Evolutionary conservation across 345 rosid genomes (phyloP), one percentile per base, ranked within the genome.

Genomic region (Noccaea caerulescens): DNA sequence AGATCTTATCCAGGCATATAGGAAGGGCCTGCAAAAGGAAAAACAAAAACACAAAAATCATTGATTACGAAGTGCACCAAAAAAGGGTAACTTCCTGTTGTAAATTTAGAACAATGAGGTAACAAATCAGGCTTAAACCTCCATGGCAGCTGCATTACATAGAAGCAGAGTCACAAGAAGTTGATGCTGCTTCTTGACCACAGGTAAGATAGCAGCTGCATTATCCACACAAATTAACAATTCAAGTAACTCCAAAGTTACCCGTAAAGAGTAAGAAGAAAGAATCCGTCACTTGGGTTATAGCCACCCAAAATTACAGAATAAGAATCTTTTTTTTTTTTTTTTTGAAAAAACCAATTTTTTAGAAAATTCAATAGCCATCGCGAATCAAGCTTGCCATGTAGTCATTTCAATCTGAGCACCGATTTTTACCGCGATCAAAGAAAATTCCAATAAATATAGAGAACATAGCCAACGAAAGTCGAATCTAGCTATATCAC

Each of bases 61-160:
- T 10, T 30, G 10, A 30, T 20, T 33, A 33, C 49, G 14, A 51
- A 18, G 8, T 25, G 37, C 54, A 58, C 3, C 30, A 27, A 68
- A 30, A 55, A 10, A 6, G 8, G 41, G 63, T 10, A 72, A 41
- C 32, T 47, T 18, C 12, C 25, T 5, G 25, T 32, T 8, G 33
- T 25, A 18, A 30, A 76, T 42, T 3, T 5, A 25, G 54, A 43
- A 63, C 3, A 68, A 20, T 14, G 8, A 13, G 41, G 33, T 20
- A 56, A 10, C 5, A 52, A 37, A 30, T 14, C 14, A 34, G 46
- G 18, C 9, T 65, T 58, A 27, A 27, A 87, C 96, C 96, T 89
- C 93, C 96, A 87, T 89, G 1, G 96, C 80, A 76, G 83, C 87
- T 33, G 96, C 93, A 84, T 89, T 89, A 71, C 91, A 89, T 1